These are phyloP conservation scores for Geotrichum europaeum DNA, from an alignment of 1,139 yeast genomes.

Conservation along the genomic window DNA sequence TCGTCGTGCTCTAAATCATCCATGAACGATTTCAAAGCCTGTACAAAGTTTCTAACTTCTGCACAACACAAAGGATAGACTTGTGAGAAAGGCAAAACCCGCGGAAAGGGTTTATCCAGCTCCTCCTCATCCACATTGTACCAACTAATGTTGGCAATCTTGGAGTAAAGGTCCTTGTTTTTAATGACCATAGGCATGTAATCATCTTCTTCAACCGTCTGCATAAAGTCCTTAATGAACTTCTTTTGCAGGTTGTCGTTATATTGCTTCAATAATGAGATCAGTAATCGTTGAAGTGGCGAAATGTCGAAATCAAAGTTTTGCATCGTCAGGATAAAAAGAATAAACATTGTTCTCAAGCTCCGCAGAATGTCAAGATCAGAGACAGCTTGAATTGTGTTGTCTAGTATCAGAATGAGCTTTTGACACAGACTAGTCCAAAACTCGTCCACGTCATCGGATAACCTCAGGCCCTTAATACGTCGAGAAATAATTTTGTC, in stretches of 20 bases:
- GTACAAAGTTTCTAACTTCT: constrained; percentile 59
- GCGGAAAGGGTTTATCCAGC: constrained; percentile 49
- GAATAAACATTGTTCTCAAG: constrained; percentile 58
- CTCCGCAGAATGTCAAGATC: constrained; percentile 39
- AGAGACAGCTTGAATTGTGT: constrained; percentile 25
- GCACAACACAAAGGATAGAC: constrained; percentile 83
- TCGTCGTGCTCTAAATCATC: constrained; percentile 57
- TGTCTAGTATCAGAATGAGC: constrained; percentile 29
- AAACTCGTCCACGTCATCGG: constrained; percentile 55
- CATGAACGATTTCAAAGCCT: constrained; percentile 56
- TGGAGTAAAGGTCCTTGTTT: constrained; percentile 53
- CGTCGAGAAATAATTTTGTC: constrained; percentile 63
- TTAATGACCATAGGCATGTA: constrained; percentile 80
- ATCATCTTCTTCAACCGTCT: constrained; percentile 69
- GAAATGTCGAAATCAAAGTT: constrained; percentile 57
- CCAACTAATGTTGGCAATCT: constrained; percentile 63
- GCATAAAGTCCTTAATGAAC: constrained; percentile 57
- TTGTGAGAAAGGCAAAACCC: constrained; percentile 82
- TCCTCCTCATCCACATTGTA: constrained; percentile 42
- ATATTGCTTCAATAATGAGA: constrained; percentile 54
- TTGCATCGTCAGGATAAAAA: constrained; percentile 72
- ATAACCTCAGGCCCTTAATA: constrained; percentile 39
- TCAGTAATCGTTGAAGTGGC: constrained; percentile 57
- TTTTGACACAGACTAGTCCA: constrained; percentile 60
- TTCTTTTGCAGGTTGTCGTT: constrained; percentile 50